Base-by-base conservation (phyloP, 2,329 filamentous ascomycete genomes). In the Thielaviopsis euricoi region DNA sequence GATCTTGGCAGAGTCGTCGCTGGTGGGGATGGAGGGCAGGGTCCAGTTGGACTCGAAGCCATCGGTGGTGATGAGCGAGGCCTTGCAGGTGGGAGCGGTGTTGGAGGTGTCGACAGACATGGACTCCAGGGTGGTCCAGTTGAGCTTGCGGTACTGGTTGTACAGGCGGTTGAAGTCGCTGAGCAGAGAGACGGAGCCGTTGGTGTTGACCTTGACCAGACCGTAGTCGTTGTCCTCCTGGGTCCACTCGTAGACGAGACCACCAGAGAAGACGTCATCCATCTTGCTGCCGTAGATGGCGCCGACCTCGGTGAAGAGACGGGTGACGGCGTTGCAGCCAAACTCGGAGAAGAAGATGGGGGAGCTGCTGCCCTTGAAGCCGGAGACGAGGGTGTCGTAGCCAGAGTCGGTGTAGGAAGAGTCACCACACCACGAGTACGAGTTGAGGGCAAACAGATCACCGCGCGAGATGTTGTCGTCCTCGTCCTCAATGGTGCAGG, bases 301-400 rank as follows among this genome's bases (percentile, higher is more conserved):
- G 58, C 74, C 75, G 13, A 89, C 83, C 71, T 93, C 87, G 63
- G 85, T 84, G 72, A 89, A 93, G 64, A 82, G 71, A 64, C 87
- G 85, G n/a, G 72, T 68, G 15, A 82, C 80, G 43, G 76, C 74
- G 73, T 89, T 91, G 79, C 87, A 91, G 61, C 87, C 87, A 64
- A 77, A 85, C 67, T 93, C 87, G 62, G 84, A 87, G 75, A 87
- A 90, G 76, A 91, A 91, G 64, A 90, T 76, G 33, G 87, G 87
- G 43, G 89, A 77, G 17, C 82, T 79, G 46, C 78, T 79, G 62
- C 75, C 75, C 64, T 75, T 70, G 74, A 91, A 89, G 67, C 82
- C 79, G 1, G 72, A 67, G 53, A 86, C 81, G 40, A 89, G 73
- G 19, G 74, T 71, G 63, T 84, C 72, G 67, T 84, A 89, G 40